Conservation (phyloP, 2,329 filamentous ascomycete genomes). For the Cladosporium sp. region DNA sequence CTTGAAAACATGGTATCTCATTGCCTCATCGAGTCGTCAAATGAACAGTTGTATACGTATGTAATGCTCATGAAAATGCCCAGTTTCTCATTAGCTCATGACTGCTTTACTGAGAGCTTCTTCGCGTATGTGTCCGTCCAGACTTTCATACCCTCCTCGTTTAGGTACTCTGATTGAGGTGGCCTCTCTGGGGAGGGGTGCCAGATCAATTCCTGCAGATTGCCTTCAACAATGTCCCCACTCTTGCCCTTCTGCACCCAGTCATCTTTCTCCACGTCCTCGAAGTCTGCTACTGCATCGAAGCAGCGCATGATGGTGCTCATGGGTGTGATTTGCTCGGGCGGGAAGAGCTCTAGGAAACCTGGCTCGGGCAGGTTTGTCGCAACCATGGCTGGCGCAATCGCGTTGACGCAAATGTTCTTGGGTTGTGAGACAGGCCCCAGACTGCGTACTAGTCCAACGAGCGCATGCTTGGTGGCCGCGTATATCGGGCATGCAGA, state of each 20-base stretch:
- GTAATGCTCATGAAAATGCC: neutral
- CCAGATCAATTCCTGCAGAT: slow-evolving; percentile 32
- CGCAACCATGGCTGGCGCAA: slow-evolving; percentile 45
- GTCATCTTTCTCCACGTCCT: slow-evolving; percentile 29
- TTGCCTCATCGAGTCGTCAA: too few relatives aligned
- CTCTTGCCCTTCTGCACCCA: slow-evolving; percentile 32
- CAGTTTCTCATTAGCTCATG: slow-evolving; percentile 29
- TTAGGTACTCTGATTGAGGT: slow-evolving; percentile 26
- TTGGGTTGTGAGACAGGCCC: slow-evolving; percentile 40
- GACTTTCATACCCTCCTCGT: slow-evolving; percentile 28
- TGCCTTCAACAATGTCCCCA: slow-evolving; percentile 36
- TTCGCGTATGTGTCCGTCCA: slow-evolving; percentile 36
- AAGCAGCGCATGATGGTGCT: slow-evolving; percentile 45
- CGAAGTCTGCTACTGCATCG: slow-evolving; percentile 37
- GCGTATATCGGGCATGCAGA: slow-evolving; percentile 44
- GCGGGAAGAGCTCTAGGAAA: slow-evolving; percentile 40
- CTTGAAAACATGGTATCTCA: too few relatives aligned
- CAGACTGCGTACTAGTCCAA: slow-evolving; percentile 43
- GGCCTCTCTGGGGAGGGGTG: slow-evolving; percentile 28
- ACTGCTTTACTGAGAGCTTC: slow-evolving; percentile 21
- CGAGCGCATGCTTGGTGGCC: slow-evolving; percentile 46
- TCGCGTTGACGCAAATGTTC: slow-evolving; percentile 44
- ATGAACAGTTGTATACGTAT: neutral
- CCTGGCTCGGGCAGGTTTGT: slow-evolving; percentile 45
- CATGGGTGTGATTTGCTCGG: slow-evolving; percentile 46